phyloP scores from a whole-genome alignment of 1,284 basidiomycete species.

The Retiboletus flavoniger region DNA sequence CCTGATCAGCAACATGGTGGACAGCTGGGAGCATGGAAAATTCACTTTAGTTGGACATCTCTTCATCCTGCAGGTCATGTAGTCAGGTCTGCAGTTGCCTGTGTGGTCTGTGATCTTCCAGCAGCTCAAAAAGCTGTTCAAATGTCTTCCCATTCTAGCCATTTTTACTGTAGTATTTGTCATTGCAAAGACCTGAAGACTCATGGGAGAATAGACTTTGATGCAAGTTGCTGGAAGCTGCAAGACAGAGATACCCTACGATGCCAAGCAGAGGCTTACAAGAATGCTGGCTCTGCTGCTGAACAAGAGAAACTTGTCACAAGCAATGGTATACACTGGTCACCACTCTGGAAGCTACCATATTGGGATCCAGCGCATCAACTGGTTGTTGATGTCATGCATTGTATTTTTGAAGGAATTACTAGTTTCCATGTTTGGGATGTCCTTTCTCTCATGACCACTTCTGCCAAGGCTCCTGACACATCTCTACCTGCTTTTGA shows the following conservation, averaged over 20 bases:
- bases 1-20: neutral
- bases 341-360: neutral
- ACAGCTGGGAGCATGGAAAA: neutral
- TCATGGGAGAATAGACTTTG: neutral
- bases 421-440: neutral
- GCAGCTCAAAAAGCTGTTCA: neutral
- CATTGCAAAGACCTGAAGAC: neutral
- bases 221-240: neutral
- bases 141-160: neutral
- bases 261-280: neutral
- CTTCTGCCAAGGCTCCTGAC: neutral
- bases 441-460: neutral
- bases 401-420: neutral
- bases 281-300: neutral
- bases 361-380: neutral
- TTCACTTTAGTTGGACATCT: neutral
- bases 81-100: neutral
- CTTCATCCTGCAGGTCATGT: neutral
- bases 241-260: neutral
- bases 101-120: neutral
- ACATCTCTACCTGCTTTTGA: neutral
- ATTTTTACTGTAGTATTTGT: neutral
- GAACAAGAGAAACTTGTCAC: neutral
- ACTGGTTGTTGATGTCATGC: neutral
- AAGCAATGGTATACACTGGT: neutral